Evolutionary conservation across 768 basidiomycete genomes (phyloP).

Genomic region (Crassisporium funariophilum): DNA sequence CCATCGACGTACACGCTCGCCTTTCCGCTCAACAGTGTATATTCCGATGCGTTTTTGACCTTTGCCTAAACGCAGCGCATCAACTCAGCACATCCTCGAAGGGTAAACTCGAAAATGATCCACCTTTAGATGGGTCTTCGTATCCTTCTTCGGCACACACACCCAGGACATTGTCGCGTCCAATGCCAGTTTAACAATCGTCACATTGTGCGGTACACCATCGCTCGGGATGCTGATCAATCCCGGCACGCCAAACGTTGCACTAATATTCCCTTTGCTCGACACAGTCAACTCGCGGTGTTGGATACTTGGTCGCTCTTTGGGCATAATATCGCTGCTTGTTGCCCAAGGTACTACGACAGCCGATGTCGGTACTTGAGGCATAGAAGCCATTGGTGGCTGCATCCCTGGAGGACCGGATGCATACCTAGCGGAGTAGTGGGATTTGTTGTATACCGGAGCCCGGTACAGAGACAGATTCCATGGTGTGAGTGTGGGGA

Average conservation of each 20-base stretch:
- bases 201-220: conserved; percentile 41
- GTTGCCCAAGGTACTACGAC: background rate
- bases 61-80: conserved; percentile 35
- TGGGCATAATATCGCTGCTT: background rate
- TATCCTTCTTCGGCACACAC: conserved; percentile 39
- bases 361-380: background rate
- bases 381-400: background rate
- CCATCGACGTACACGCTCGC: conserved; percentile 59
- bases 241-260: conserved; percentile 45
- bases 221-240: conserved; percentile 44
- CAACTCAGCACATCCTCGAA: background rate
- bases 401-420: no score
- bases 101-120: background rate
- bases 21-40: conserved; percentile 48
- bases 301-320: conserved; percentile 2
- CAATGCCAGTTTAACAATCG: conserved; percentile 37
- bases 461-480: conserved; percentile 30
- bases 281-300: conserved; percentile 30
- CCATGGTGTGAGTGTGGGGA: conserved; percentile 41
- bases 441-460: background rate
- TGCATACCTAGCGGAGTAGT: background rate
- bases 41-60: conserved; percentile 57
- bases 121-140: conserved; percentile 42
- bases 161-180: conserved; percentile 47
- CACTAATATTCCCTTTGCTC: conserved; percentile 39